Evolutionary conservation across 2,329 filamentous ascomycete genomes (phyloP), one percentile per base, ranked within the genome.

Genomic region (Furcasterigmium furcatum): DNA sequence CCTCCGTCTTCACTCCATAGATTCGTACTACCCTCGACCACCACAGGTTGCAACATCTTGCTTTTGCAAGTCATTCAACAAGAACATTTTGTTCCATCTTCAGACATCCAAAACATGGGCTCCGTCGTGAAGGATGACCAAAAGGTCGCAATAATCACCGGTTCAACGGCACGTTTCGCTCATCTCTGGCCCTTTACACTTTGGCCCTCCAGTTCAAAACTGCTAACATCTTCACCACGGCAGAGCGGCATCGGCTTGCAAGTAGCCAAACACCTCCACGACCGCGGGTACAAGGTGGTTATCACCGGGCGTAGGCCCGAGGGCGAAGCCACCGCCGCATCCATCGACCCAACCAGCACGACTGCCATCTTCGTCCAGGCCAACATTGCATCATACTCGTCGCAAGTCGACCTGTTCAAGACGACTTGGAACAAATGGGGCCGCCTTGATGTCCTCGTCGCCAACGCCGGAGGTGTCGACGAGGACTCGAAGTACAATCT

Each of bases 221-320:
- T 4, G 19, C n/a, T 18, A 14, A 10, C 35, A 30, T 25, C 24
- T n/a, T 7, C 13, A n/a, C n/a, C n/a, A n/a, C 9, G 13, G 9
- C 51, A 76, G 72, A 73, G 70, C 9, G 73, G 72, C 10, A 75
- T 77, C 41, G 72, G 72, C 24, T 56, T 60, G 29, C 68, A 67
- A 45, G 55, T 77, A 3, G 61, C 67, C 20, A 61, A 58, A 25
- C 44, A 54, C 29, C 55, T 61, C 5, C 52, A 54, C 40, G 34
- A 43, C 19, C 52, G 52, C 45, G 53, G 52, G n/a, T 63, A 59
- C 55, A 46, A 49, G 6, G 62, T 71, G 9, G 67, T 62, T 7
- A 47, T 70, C 25, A 55, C 68, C 22, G 73, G 44, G 2, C 44
- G 44, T 13, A 27, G 44, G 19, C 25, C 39, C 10, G 39, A 69